Evolutionary conservation across 1,284 basidiomycete genomes (phyloP).

Genomic region (Cutaneotrichosporon spelunceum): DNA sequence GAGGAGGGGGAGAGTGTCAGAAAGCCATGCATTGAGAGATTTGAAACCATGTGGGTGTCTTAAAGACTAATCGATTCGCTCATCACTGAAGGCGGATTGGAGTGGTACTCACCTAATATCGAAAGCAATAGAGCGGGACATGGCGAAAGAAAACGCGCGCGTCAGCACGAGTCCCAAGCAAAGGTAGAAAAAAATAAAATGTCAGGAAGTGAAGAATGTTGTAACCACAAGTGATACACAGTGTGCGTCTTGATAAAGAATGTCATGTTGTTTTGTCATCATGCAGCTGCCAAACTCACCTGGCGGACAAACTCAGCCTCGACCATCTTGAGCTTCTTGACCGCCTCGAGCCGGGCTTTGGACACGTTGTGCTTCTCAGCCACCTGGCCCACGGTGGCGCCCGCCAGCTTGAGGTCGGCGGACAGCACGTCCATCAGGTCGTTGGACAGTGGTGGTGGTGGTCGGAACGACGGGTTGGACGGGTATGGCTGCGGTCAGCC

Average conservation of each 20-base stretch:
- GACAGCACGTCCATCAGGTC: slow-evolving; percentile 39
- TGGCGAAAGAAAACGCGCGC: slow-evolving; percentile 10
- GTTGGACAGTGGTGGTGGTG: slow-evolving; percentile 49
- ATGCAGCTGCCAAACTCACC: slow-evolving; percentile 33
- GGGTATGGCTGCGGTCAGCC: slow-evolving; percentile 42
- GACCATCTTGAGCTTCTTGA: slow-evolving; percentile 47
- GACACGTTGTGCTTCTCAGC: slow-evolving; percentile 42
- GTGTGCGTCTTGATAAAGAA: slow-evolving; percentile 50
- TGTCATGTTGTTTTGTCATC: slow-evolving; percentile 51
- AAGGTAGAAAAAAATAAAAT: not conserved
- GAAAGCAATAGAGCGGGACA: slow-evolving; percentile 3
- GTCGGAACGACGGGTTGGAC: slow-evolving; percentile 48
- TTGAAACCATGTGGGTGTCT: slow-evolving; percentile 51
- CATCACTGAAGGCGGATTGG: slow-evolving; percentile 37
- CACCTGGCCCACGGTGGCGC: slow-evolving; percentile 35
- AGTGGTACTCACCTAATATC: slow-evolving; percentile 41
- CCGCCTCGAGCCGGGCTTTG: slow-evolving; percentile 47
- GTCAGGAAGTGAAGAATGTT: slow-evolving; percentile 53
- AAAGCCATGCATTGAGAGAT: slow-evolving; percentile 48
- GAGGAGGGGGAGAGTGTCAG: slow-evolving; percentile 32
- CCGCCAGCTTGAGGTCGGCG: slow-evolving; percentile 26
- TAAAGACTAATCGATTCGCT: slow-evolving; percentile 53
- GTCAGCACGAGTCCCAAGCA: slow-evolving; percentile 23
- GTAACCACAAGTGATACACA: slow-evolving; percentile 41
- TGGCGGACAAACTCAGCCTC: slow-evolving; percentile 46